phyloP scores from a whole-genome alignment of 176 grass and related monocot genomes.

The Puccinellia tenuiflora region DNA sequence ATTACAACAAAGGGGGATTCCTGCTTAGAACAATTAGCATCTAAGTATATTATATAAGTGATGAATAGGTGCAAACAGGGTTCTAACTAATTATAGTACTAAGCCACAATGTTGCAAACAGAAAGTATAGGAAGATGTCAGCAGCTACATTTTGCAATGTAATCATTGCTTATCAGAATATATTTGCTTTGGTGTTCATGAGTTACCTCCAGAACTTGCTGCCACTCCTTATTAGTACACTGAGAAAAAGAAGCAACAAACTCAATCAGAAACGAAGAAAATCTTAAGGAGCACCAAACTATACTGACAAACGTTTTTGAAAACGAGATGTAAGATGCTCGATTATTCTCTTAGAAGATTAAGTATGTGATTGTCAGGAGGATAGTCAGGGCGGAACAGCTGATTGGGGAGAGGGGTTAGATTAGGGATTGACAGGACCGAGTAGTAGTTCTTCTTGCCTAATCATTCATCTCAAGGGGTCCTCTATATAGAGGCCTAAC shows the following conservation, averaged over 20 bases:
- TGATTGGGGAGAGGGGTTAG: neutral
- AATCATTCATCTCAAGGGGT: neutral
- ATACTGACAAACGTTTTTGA: neutral
- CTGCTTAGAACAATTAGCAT: neutral
- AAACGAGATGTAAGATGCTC: neutral
- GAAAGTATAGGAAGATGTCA: neutral
- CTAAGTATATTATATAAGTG: neutral
- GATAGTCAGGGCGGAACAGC: neutral
- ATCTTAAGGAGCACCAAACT: neutral
- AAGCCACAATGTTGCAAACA: neutral
- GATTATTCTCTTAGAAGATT: neutral
- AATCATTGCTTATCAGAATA: neutral
- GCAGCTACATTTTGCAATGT: neutral
- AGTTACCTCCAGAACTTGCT: conserved; percentile 75
- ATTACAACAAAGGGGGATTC: neutral
- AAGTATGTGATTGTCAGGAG: neutral
- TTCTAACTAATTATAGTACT: neutral
- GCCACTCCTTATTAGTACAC: conserved; percentile 80
- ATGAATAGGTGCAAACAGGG: neutral
- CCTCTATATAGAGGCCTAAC: neutral
- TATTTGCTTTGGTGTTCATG: neutral
- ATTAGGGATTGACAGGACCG: neutral
- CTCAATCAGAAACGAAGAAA: conserved; percentile 24
- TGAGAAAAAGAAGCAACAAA: conserved; percentile 23
- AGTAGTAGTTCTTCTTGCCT: neutral